These are phyloP conservation scores for Phaeoacremonium minimum DNA, from an alignment of 2,329 filamentous ascomycete genomes.

Conservation along the genomic window DNA sequence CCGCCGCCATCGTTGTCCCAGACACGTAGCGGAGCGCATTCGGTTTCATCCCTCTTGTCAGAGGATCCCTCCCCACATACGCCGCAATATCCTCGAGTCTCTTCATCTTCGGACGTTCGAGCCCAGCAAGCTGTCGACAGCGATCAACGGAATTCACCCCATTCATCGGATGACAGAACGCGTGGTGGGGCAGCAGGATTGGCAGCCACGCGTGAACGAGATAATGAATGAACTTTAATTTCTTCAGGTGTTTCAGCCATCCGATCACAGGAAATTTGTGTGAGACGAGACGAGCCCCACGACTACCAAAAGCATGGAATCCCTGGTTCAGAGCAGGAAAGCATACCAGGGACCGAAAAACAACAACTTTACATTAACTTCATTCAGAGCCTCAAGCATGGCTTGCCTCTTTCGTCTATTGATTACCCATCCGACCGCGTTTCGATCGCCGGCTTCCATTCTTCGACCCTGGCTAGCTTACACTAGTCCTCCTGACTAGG, in stretches of 20 bases:
- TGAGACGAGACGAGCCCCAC: too few relatives aligned
- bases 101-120: slow-evolving; percentile 19
- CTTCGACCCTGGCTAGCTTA: too few relatives aligned
- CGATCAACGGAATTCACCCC: slow-evolving; percentile 24
- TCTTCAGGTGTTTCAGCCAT: not conserved
- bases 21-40: slow-evolving; percentile 30
- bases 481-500: too few relatives aligned
- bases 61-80: slow-evolving; percentile 27
- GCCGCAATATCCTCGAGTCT: slow-evolving; percentile 13
- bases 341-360: too few relatives aligned
- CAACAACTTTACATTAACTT: too few relatives aligned
- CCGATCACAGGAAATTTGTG: not conserved
- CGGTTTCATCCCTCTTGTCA: slow-evolving; percentile 39
- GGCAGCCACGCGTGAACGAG: slow-evolving; percentile 22
- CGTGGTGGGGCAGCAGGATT: slow-evolving; percentile 25
- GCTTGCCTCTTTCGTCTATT: too few relatives aligned
- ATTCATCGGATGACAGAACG: slow-evolving; percentile 26
- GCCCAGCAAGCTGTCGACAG: slow-evolving; percentile 17
- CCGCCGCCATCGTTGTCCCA: slow-evolving; percentile 9
- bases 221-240: slow-evolving; percentile 21
- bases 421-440: too few relatives aligned
- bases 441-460: too few relatives aligned
- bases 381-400: too few relatives aligned
- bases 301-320: too few relatives aligned
- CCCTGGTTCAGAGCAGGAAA: too few relatives aligned